Evolutionary conservation across 164 flowering plant genomes (phyloP).

Genomic region (Sextonia rubra): DNA sequence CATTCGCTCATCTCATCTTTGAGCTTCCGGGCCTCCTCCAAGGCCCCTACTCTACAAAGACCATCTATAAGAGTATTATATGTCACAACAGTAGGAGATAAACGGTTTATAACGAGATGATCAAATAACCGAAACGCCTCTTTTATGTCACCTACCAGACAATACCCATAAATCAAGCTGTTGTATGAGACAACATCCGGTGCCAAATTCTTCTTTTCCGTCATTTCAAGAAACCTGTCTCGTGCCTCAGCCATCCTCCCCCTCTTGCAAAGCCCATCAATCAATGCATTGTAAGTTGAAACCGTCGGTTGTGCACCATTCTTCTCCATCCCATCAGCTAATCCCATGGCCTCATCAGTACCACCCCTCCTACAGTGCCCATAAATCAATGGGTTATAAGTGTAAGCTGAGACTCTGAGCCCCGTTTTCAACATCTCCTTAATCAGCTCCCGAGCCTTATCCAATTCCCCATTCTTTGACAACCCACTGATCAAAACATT

Average conservation of each 20-base stretch:
- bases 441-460: slow-evolving; percentile 43
- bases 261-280: slow-evolving; percentile 45
- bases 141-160: slow-evolving; percentile 38
- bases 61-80: slow-evolving; percentile 67
- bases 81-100: slow-evolving; percentile 49
- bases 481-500: slow-evolving; percentile 60
- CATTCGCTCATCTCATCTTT: slow-evolving; percentile 47
- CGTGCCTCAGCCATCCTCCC: slow-evolving; percentile 52
- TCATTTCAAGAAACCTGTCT: slow-evolving; percentile 27
- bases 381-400: slow-evolving; percentile 58
- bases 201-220: slow-evolving; percentile 34
- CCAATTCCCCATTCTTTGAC: slow-evolving; percentile 45
- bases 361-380: slow-evolving; percentile 48
- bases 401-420: slow-evolving; percentile 37
- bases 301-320: slow-evolving; percentile 46
- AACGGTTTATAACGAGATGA: slow-evolving; percentile 28
- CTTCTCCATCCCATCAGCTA: slow-evolving; percentile 42
- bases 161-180: slow-evolving; percentile 60
- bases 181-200: slow-evolving; percentile 67
- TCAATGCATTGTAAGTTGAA: slow-evolving; percentile 45
- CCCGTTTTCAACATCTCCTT: slow-evolving; percentile 45
- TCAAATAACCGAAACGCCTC: slow-evolving; percentile 54
- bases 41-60: slow-evolving; percentile 40
- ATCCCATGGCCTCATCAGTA: slow-evolving; percentile 38
- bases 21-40: slow-evolving; percentile 43